Evolutionary conservation across 139 green algal genomes (phyloP).

Genomic region (Picochlorum costavermella): DNA sequence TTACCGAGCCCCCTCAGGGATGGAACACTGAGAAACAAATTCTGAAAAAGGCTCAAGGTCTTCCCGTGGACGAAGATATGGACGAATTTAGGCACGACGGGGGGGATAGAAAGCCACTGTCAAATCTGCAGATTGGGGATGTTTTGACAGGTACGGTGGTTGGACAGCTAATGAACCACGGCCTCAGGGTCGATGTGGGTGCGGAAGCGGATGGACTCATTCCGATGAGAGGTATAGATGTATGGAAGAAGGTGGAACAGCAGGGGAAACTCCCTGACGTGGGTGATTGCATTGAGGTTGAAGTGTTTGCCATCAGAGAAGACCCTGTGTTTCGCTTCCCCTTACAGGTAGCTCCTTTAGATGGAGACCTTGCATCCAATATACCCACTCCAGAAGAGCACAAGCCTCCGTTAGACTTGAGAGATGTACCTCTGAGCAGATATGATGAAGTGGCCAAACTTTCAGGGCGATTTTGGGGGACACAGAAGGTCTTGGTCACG

Average conservation of each 20-base stretch:
- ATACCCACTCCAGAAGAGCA: constrained; percentile 2
- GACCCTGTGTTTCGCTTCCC: constrained; percentile 14
- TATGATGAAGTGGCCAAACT: constrained; percentile 4
- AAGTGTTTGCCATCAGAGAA: constrained; percentile 15
- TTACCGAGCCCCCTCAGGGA: constrained; percentile 27
- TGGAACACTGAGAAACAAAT: constrained; percentile 20
- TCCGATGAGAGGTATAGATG: not conserved
- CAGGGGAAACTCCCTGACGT: not conserved
- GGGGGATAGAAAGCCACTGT: constrained; percentile 9
- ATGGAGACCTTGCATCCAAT: not conserved
- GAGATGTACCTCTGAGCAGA: constrained; percentile 1
- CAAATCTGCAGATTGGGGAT: constrained; percentile 12
- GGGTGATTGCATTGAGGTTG: not conserved
- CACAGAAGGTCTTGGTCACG: constrained; percentile 2
- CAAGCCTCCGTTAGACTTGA: constrained; percentile 15
- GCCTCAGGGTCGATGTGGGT: constrained; percentile 23
- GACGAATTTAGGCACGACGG: not conserved
- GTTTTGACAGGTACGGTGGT: constrained; percentile 15
- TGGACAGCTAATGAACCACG: constrained; percentile 17
- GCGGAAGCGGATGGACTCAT: constrained; percentile 22
- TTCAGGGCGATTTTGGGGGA: constrained; percentile 4
- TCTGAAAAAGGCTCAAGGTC: constrained; percentile 9
- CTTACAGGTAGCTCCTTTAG: constrained; percentile 11
- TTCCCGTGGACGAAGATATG: not conserved
- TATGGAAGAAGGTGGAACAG: constrained; percentile 4